Percentiles rank a stretch among this genome's conserved stretches.
Evolutionary conservation across 257 asterid species (phyloP).

Genomic region (Solanum bukasovii): DNA sequence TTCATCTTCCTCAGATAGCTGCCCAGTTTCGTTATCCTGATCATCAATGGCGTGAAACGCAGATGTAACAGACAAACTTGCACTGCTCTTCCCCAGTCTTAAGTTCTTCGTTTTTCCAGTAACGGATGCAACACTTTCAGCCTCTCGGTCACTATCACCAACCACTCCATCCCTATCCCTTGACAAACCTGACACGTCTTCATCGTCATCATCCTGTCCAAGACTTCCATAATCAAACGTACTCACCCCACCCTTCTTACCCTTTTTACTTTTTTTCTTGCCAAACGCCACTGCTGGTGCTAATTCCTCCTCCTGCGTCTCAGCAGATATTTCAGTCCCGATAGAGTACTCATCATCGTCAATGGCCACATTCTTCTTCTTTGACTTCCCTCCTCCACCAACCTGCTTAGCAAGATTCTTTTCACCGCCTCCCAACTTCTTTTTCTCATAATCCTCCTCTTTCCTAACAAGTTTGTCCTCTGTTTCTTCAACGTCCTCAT

Average conservation of each 20-base stretch:
- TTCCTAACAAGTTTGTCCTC: not conserved
- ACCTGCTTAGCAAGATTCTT: not conserved
- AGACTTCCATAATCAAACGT: conserved; percentile 42
- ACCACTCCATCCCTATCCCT: not conserved
- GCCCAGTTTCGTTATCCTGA: conserved; percentile 16
- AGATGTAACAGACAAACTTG: conserved; percentile 7
- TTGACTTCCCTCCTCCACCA: conserved; percentile 54
- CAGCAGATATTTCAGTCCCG: conserved; percentile 52
- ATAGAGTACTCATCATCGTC: conserved; percentile 59
- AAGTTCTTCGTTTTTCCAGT: conserved; percentile 32
- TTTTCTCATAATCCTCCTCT: conserved; percentile 15
- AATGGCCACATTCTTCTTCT: conserved; percentile 35
- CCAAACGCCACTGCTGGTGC: conserved; percentile 24
- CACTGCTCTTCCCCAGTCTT: conserved; percentile 27
- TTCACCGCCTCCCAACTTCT: conserved; percentile 8
- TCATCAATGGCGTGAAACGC: conserved; percentile 18
- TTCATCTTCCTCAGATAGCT: conserved; percentile 33
- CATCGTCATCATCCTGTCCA: conserved; percentile 44
- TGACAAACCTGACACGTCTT: conserved; percentile 11
- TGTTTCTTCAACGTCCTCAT: conserved; percentile 22
- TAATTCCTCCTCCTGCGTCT: conserved; percentile 35
- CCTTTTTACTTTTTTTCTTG: conserved; percentile 61
- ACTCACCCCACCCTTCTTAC: conserved; percentile 34
- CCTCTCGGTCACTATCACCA: conserved; percentile 11
- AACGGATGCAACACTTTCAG: conserved; percentile 7